Conservation (phyloP, 345 rosid species). For the Sisymbrium altissimum region DNA sequence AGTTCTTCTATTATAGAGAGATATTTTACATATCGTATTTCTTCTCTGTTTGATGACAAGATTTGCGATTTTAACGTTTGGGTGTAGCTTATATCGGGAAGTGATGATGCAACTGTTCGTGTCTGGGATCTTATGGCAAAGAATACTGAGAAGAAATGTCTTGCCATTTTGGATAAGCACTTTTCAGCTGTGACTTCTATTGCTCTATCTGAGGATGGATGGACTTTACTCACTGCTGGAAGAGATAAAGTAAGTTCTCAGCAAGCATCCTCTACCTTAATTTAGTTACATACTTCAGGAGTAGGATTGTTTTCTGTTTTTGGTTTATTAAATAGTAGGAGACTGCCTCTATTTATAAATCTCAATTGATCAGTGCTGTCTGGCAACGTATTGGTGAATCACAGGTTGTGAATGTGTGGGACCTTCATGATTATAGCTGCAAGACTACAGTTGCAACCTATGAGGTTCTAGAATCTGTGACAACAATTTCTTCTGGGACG, state of each 20-base stretch:
- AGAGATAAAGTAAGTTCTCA: slow-evolving; percentile 73
- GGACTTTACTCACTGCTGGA: slow-evolving; percentile 74
- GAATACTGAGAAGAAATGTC: slow-evolving; percentile 65
- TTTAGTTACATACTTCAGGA: slow-evolving; percentile 7
- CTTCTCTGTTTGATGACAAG: neutral
- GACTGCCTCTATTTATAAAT: neutral
- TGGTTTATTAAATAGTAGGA: neutral
- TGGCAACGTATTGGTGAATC: slow-evolving; percentile 19
- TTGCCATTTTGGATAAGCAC: slow-evolving; percentile 69
- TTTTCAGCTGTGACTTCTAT: slow-evolving; percentile 81
- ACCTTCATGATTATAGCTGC: slow-evolving; percentile 70
- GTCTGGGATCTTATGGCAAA: slow-evolving; percentile 83
- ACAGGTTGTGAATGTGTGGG: slow-evolving; percentile 95
- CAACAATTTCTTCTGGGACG: slow-evolving; percentile 51
- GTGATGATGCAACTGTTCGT: slow-evolving; percentile 83
- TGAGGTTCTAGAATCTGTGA: slow-evolving; percentile 80
- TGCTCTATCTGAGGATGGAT: slow-evolving; percentile 81
- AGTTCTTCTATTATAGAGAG: neutral
- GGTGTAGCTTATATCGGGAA: slow-evolving; percentile 76
- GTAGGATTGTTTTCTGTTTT: neutral
- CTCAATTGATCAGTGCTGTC: slow-evolving; percentile 7
- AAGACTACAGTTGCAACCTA: slow-evolving; percentile 73
- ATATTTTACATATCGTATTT: neutral
- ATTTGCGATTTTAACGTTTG: neutral
- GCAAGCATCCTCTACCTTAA: neutral